These are phyloP conservation scores for Magnusiomyces sp. DNA, from an alignment of 1,139 yeast genomes.

Conservation along the genomic window DNA sequence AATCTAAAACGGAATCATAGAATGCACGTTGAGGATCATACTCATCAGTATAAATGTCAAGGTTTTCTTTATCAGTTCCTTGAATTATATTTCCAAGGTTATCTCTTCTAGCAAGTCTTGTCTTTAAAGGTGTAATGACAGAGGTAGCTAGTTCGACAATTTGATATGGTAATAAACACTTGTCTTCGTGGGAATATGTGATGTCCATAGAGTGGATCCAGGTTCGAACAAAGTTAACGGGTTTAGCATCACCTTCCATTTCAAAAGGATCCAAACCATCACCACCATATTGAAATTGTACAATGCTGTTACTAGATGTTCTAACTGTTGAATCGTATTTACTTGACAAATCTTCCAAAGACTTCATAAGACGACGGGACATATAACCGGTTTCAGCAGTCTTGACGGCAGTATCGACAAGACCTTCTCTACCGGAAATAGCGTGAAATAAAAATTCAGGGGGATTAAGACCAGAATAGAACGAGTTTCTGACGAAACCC, in stretches of 20 bases:
- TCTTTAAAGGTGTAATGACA: conserved; percentile 54
- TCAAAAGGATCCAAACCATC: conserved; percentile 97
- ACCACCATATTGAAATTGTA: conserved; percentile 97
- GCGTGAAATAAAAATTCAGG: conserved; percentile 98
- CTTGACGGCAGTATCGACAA: conserved; percentile 98
- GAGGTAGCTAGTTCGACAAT: conserved; percentile 48
- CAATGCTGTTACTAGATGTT: conserved; percentile 91
- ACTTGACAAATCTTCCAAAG: conserved; percentile 89
- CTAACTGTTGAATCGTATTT: conserved; percentile 93
- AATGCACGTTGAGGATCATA: conserved; percentile 80
- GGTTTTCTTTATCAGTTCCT: conserved; percentile 30
- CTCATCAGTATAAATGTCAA: conserved; percentile 52
- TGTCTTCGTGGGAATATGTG: conserved; percentile 50
- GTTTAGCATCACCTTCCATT: conserved; percentile 98
- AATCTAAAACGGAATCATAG: conserved; percentile 64
- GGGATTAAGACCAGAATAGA: conserved; percentile 87
- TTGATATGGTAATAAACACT: conserved; percentile 63
- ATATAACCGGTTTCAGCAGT: conserved; percentile 99
- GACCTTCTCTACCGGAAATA: conserved; percentile 98
- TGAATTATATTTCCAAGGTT: conserved; percentile 56
- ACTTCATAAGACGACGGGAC: conserved; percentile 98
- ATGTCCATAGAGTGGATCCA: conserved; percentile 88
- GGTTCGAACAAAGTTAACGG: conserved; percentile 86
- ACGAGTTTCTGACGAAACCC: conserved; percentile 95
- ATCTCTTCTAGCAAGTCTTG: conserved; percentile 54